Percentiles rank a stretch among this genome's conserved stretches.
phyloP scores from a whole-genome alignment of 352 stramenopile species.

The Phytophthora citricola region DNA sequence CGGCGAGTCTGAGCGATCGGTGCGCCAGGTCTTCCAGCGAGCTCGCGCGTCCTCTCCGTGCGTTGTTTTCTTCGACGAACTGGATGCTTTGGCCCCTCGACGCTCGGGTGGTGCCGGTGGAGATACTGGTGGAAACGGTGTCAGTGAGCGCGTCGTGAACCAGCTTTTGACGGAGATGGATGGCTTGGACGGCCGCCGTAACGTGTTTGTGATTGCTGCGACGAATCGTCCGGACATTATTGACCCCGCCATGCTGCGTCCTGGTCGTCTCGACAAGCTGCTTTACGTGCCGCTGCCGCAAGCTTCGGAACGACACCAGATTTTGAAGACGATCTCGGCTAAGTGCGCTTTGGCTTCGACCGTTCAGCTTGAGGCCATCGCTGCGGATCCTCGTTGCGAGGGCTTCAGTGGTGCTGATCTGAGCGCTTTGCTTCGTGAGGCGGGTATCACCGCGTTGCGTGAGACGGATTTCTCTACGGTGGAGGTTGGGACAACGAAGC shows the following conservation, averaged over 20 bases:
- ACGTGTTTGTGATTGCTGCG: conserved; percentile 50
- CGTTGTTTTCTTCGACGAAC: conserved; percentile 99
- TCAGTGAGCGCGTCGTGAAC: conserved; percentile 97
- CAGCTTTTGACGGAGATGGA: conserved; percentile 99
- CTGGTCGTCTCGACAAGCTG: conserved; percentile 98
- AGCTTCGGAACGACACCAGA: conserved; percentile 77
- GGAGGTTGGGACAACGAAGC: conserved; percentile 36
- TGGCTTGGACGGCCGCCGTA: conserved; percentile 89
- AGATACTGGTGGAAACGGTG: conserved; percentile 82
- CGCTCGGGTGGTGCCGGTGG: conserved; percentile 72
- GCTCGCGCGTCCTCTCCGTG: conserved; percentile 97
- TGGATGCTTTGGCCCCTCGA: conserved; percentile 97
- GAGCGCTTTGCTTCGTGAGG: conserved; percentile 96
- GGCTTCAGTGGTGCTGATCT: conserved; percentile 98
- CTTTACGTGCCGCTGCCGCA: conserved; percentile 98
- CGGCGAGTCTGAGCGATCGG: conserved; percentile 96
- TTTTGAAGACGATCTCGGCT: conserved; percentile 92
- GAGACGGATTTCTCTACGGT: conserved; percentile 57
- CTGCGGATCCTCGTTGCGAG: conserved; percentile 86
- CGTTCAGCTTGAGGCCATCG: conserved; percentile 93
- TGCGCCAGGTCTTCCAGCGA: conserved; percentile 97
- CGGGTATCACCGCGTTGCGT: conserved; percentile 94
- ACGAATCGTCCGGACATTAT: conserved; percentile 99
- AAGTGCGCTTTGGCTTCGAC: conserved; percentile 67
- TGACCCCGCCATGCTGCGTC: conserved; percentile 98